Conservation (phyloP, 73 alveolate species). For the Paramecium caudatum region DNA sequence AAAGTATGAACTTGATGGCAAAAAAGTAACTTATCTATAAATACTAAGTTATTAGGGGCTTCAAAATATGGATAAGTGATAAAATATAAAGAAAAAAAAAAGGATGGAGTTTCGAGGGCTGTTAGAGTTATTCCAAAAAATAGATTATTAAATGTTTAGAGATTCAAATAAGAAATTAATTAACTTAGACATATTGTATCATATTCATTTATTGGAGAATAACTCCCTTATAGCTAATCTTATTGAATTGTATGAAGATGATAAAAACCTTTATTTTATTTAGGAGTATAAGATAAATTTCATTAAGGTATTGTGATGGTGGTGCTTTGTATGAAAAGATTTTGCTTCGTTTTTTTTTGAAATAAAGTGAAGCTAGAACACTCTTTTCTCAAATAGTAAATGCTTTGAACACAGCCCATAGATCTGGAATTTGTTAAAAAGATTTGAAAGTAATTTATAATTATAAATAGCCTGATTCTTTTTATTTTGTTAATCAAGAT, state of each 20-base stretch:
- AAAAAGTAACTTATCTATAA: background rate
- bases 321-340: slow-evolving; percentile 47
- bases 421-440: background rate
- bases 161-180: slow-evolving; percentile 46
- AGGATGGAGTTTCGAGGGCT: background rate
- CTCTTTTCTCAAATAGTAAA: slow-evolving; percentile 24
- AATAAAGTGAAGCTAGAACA: background rate
- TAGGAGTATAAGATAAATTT: background rate
- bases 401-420: slow-evolving; percentile 2
- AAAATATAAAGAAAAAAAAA: slow-evolving; percentile 26
- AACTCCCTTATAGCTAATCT: background rate
- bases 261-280: slow-evolving; percentile 24
- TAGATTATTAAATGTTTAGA: background rate
- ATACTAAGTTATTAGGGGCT: background rate
- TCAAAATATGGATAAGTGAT: slow-evolving; percentile 29
- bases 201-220: background rate
- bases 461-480: slow-evolving; percentile 42
- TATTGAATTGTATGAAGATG: slow-evolving; percentile 44
- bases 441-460: slow-evolving; percentile 30
- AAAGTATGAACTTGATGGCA: slow-evolving; percentile 21
- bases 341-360: background rate
- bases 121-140: slow-evolving; percentile 21
- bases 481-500: background rate
- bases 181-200: slow-evolving; percentile 3
- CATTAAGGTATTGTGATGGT: slow-evolving; percentile 42